phyloP scores from a whole-genome alignment of 768 basidiomycete species.

The Multifurca ochricompacta region DNA sequence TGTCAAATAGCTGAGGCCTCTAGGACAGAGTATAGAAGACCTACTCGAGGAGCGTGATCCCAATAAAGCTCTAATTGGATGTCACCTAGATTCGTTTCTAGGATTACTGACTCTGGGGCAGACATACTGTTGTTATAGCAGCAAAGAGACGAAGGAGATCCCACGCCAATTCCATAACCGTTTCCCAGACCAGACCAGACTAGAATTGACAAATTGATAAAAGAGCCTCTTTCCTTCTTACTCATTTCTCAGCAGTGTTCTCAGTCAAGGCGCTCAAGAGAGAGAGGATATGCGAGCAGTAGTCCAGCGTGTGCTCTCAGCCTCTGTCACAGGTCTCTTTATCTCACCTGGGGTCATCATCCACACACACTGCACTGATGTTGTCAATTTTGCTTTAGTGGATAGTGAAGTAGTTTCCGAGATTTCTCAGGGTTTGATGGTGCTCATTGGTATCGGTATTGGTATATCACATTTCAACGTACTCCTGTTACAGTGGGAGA shows the following conservation, averaged over 20 bases:
- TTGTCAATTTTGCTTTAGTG: slow-evolving; percentile 39
- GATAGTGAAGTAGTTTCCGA: slow-evolving; percentile 70
- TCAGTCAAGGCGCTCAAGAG: too few species aligned
- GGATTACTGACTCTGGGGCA: slow-evolving; percentile 48
- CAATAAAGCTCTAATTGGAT: slow-evolving; percentile 89
- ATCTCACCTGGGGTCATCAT: neutral
- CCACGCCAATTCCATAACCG: neutral
- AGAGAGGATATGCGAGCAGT: slow-evolving; percentile 69
- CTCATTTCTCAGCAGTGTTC: too few species aligned
- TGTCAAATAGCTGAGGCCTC: neutral
- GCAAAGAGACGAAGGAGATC: neutral
- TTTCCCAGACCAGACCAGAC: neutral
- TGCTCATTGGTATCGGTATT: slow-evolving; percentile 81
- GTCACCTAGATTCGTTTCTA: slow-evolving; percentile 82
- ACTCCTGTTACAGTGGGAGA: slow-evolving; percentile 6
- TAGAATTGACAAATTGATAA: neutral
- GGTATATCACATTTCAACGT: slow-evolving; percentile 37
- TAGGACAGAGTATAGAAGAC: slow-evolving; percentile 7
- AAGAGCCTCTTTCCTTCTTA: too few species aligned
- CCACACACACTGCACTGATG: neutral
- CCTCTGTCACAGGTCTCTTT: slow-evolving; percentile 70
- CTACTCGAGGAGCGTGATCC: slow-evolving; percentile 75
- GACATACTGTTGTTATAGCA: neutral
- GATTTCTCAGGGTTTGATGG: slow-evolving; percentile 81
- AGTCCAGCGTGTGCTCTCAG: slow-evolving; percentile 73